Conservation (phyloP, 2,329 filamentous ascomycete genomes). For the Nectriaceae sp. region DNA sequence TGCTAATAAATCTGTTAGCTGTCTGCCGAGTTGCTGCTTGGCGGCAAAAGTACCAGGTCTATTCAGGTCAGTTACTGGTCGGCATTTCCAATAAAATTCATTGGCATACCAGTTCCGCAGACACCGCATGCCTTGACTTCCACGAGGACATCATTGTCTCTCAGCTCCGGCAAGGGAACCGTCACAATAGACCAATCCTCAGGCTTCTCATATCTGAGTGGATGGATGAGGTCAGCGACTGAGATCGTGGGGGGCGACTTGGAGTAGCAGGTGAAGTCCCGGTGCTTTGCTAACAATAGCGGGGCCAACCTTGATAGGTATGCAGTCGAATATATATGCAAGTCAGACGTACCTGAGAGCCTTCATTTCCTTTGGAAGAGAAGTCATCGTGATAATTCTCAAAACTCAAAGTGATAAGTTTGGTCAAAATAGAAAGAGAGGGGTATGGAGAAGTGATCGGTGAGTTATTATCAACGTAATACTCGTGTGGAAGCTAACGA, state of each 20-base stretch:
- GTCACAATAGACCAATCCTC: constrained; percentile 61
- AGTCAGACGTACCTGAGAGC: constrained; percentile 54
- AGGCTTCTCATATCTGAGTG: constrained; percentile 59
- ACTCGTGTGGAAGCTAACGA: background rate
- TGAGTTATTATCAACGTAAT: background rate
- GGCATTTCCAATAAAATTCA: background rate
- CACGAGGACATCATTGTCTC: constrained; percentile 62
- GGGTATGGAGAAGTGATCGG: background rate
- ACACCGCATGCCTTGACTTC: constrained; percentile 70
- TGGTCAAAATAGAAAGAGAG: too few species aligned
- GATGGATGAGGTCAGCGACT: constrained; percentile 9
- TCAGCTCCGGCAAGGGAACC: constrained; percentile 61
- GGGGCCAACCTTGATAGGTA: constrained; percentile 24
- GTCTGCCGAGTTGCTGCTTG: background rate
- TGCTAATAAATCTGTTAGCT: constrained; percentile 36
- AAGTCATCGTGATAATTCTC: constrained; percentile 28
- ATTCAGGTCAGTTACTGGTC: constrained; percentile 21
- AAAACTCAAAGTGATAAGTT: background rate
- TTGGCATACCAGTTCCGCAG: constrained; percentile 55
- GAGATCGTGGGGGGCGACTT: constrained; percentile 1
- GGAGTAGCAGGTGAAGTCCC: constrained; percentile 4
- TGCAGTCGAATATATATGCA: constrained; percentile 10
- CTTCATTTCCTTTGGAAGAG: constrained; percentile 59
- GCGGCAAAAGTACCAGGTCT: constrained; percentile 39
- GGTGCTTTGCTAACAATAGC: constrained; percentile 5